Conservation (phyloP, 495 filamentous ascomycete species). For the Corynascus novoguineensis region DNA sequence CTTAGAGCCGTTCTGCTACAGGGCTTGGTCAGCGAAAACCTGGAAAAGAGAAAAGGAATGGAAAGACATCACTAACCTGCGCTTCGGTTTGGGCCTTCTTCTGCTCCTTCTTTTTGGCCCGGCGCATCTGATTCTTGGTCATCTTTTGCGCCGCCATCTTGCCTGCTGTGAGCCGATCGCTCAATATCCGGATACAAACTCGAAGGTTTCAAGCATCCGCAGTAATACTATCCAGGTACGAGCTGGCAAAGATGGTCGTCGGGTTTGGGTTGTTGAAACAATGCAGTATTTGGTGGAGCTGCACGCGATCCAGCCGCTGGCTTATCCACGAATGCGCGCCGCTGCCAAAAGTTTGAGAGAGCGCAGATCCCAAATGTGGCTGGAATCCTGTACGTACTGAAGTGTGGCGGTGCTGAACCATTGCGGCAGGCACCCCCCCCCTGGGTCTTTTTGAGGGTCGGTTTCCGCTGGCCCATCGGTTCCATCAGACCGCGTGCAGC, state of each 20-base stretch:
- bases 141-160: conserved; percentile 57
- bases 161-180: conserved; percentile 23
- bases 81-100: conserved; percentile 53
- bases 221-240: neutral
- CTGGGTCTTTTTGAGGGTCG: neutral
- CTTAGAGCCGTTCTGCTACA: conserved; percentile 25
- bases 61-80: conserved; percentile 29
- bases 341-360: conserved; percentile 11
- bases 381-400: too few species aligned
- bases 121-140: conserved; percentile 78
- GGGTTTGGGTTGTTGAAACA: neutral
- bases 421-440: neutral
- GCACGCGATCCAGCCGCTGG: conserved; percentile 5
- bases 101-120: conserved; percentile 85
- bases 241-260: neutral
- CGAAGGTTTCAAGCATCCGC: neutral
- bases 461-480: neutral
- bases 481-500: conserved; percentile 6
- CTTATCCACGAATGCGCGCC: conserved; percentile 10
- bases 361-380: too few species aligned
- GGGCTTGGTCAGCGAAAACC: conserved; percentile 21
- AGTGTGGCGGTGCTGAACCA: conserved; percentile 1
- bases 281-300: conserved; percentile 5
- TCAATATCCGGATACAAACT: neutral
- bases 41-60: neutral